Evolutionary conservation across 1,284 basidiomycete genomes (phyloP).

Genomic region (Tilletia horrida): DNA sequence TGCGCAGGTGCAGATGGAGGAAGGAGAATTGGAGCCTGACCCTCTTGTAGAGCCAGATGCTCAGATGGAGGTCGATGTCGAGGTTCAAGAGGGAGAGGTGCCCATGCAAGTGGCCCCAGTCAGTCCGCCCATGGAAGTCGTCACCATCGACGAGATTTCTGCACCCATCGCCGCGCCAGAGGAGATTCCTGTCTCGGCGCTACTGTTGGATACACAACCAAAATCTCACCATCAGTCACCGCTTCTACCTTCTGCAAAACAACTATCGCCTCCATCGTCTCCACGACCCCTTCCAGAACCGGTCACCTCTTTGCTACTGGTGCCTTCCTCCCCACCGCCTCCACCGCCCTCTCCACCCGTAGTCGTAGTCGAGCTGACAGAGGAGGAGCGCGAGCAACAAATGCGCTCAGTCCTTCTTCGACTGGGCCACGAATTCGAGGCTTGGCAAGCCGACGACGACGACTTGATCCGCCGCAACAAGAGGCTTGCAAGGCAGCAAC

Average conservation of each 20-base stretch:
- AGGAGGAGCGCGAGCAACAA: constrained; percentile 15
- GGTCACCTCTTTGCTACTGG: neutral
- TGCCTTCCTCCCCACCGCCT: neutral
- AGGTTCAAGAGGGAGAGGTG: neutral
- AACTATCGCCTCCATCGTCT: too few species aligned
- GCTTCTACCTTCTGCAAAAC: too few species aligned
- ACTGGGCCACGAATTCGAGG: neutral
- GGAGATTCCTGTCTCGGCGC: too few species aligned
- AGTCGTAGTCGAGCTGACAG: constrained; percentile 8
- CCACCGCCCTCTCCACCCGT: neutral
- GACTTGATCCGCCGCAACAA: constrained; percentile 11
- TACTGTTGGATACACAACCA: too few species aligned
- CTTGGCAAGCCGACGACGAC: constrained; percentile 5
- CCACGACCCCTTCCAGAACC: too few species aligned
- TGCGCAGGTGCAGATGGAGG: neutral
- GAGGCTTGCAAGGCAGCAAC: neutral
- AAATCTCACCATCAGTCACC: too few species aligned
- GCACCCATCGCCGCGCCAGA: too few species aligned
- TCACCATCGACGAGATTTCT: too few species aligned
- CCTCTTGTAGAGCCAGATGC: neutral
- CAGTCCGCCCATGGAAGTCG: too few species aligned
- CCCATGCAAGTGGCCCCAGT: too few species aligned
- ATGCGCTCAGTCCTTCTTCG: neutral
- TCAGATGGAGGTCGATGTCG: neutral
- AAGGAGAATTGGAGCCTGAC: neutral